Percentiles rank a stretch among this genome's conserved stretches.
Evolutionary conservation across 2,329 filamentous ascomycete species (phyloP).

Genomic region (Talaromyces sp.): DNA sequence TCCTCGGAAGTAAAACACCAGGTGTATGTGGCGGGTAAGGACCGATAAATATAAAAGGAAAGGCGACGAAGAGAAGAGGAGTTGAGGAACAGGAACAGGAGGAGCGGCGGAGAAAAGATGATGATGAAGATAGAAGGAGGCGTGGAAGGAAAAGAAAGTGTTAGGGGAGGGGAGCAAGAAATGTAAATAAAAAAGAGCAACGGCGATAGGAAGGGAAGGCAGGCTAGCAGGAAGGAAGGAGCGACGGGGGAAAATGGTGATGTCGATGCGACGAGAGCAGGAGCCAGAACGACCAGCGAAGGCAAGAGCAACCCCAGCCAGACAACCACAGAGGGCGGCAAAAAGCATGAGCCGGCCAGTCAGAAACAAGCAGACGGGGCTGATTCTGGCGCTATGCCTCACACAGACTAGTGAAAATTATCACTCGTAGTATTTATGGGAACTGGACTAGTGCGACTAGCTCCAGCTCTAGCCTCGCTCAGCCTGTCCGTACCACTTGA

Average conservation of each 20-base stretch:
- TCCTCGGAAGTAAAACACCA: constrained; percentile 7
- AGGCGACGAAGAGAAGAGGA: background rate
- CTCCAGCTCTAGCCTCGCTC: background rate
- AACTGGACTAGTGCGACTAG: background rate
- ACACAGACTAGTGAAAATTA: background rate
- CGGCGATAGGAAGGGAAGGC: background rate
- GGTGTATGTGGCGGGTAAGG: background rate
- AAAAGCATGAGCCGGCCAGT: background rate
- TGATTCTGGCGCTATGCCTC: background rate
- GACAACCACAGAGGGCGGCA: constrained; percentile 6
- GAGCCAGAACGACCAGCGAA: background rate
- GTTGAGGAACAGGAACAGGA: background rate
- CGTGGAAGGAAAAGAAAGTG: background rate
- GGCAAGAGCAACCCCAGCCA: constrained; percentile 7
- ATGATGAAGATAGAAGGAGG: background rate
- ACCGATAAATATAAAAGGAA: constrained; percentile 5
- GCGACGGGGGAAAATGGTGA: constrained; percentile 5
- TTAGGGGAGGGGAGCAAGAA: background rate
- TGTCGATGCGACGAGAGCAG: constrained; percentile 14
- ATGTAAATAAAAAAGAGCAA: constrained; percentile 12
- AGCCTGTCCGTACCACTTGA: background rate
- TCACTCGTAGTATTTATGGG: background rate
- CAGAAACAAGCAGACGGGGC: background rate
- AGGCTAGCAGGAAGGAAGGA: constrained; percentile 1
- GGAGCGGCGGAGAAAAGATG: background rate